A percentile compares a stretch with the other conserved stretches of the same genome.
Conservation (phyloP, 2,329 filamentous ascomycete genomes). For the Cadophora sp. region DNA sequence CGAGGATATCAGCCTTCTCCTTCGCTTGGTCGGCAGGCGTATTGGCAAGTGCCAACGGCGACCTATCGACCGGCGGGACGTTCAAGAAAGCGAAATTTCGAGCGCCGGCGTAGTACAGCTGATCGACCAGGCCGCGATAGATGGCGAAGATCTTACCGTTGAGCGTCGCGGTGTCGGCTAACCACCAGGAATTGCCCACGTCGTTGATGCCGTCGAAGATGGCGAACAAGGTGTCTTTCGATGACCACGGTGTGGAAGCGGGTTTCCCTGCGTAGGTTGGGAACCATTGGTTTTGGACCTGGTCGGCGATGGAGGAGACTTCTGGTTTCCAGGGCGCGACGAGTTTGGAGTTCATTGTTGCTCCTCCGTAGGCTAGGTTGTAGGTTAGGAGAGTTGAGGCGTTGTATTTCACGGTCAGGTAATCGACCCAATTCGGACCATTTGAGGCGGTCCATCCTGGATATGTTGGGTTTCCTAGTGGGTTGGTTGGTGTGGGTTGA, state of each 20-base stretch:
- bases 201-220: constrained; percentile 63
- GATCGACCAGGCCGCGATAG: constrained; percentile 51
- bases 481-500: constrained; percentile 47
- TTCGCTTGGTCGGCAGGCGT: constrained; percentile 45
- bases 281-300: constrained; percentile 51
- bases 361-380: constrained; percentile 57
- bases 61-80: constrained; percentile 63
- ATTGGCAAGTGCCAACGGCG: constrained; percentile 55
- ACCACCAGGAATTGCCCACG: constrained; percentile 56
- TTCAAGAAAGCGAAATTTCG: constrained; percentile 66
- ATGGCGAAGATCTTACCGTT: constrained; percentile 51
- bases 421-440: constrained; percentile 64
- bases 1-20: constrained; percentile 53
- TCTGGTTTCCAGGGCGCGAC: constrained; percentile 47
- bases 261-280: constrained; percentile 48
- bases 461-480: constrained; percentile 50
- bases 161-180: constrained; percentile 44
- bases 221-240: constrained; percentile 36
- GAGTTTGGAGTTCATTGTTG: constrained; percentile 49
- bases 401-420: constrained; percentile 53
- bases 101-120: constrained; percentile 59
- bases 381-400: constrained; percentile 54
- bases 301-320: constrained; percentile 48
- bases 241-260: constrained; percentile 35
- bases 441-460: constrained; percentile 51